Base-by-base conservation (phyloP, 176 grass and related monocot species). In the Metroxylon sagu region DNA sequence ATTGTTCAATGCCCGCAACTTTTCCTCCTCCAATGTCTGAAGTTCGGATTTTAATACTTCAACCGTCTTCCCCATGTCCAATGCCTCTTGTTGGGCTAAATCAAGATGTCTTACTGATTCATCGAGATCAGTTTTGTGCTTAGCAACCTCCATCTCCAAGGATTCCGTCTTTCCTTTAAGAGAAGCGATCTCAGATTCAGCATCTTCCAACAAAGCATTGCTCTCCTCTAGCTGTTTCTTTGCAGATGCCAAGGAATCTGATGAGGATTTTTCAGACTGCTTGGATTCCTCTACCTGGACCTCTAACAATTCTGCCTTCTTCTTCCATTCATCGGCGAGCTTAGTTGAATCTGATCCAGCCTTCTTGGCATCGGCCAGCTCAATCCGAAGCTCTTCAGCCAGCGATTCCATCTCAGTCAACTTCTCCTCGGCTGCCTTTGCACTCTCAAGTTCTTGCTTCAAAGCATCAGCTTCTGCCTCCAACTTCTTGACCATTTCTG, bases 151-250 rank as follows among this genome's bases (percentile, higher is more conserved):
- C 54, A 82, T 74, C 61, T 90, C 81, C 69, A 90, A 72, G 49
- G 75, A 79, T 43, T 78, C 80, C 52, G 87, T 53, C 29, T 80
- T 87, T 49, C 85, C 83, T 39, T 52, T 66, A 86, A 96, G 74
- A 15, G 60, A 64, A 53, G 69, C 65, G 57, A 69, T 54, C 72
- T 85, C 69, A 5, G 75, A 83, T 69, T 90, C 78, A 79, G 57
- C 87, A 6, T 85, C 83, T 48, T 64, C 73, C 48, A 96, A 71
- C 60, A 87, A 58, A 54, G 52, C 60, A 35, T 60, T 82, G 58
- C 73, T 75, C 71, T 83, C 57, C 80, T 85, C 86, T 57, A 96
- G 61, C 50, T 90, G 82, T 67, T 83, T 69, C 50, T 75, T 82
- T 5, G 66, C 69, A 6, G 76, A 87, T 62, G 79, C 66, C 53